These are phyloP conservation scores for Cryptosporidium xiaoi DNA, from an alignment of 169 alveolate genomes.

Conservation along the genomic window DNA sequence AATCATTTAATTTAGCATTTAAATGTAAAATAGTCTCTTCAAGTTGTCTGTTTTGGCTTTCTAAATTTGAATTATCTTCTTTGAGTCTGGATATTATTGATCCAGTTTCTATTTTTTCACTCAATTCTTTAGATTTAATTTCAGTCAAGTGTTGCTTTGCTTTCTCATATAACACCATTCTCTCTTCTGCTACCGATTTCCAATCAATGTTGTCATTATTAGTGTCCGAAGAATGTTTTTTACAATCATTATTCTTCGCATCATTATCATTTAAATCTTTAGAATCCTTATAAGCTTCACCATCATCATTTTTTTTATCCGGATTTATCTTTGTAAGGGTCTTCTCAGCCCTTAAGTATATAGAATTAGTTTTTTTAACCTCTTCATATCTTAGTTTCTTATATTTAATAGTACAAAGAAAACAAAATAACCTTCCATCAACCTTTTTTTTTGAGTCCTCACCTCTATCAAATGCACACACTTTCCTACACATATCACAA, in stretches of 20 bases:
- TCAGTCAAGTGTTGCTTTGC: conserved; percentile 66
- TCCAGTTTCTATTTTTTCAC: conserved; percentile 54
- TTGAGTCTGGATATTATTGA: conserved; percentile 51
- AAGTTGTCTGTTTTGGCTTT: conserved; percentile 18
- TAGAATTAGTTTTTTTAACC: conserved; percentile 50
- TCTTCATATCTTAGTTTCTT: conserved; percentile 52
- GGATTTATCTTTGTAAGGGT: conserved; percentile 15
- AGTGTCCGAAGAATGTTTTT: not conserved
- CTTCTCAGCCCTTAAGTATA: conserved; percentile 49
- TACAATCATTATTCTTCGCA: not conserved
- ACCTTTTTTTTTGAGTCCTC: conserved; percentile 56
- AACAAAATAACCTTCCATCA: conserved; percentile 65
- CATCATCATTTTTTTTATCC: not conserved
- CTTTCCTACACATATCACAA: conserved; percentile 73
- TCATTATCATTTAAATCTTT: not conserved
- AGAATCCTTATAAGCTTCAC: not conserved
- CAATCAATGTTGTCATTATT: conserved; percentile 12
- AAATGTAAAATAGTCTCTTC: conserved; percentile 34
- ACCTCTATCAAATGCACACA: conserved; percentile 72
- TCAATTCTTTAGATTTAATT: conserved; percentile 39
- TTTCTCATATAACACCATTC: conserved; percentile 23
- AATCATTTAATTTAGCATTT: conserved; percentile 61
- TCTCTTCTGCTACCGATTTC: conserved; percentile 56
- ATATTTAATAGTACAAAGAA: conserved; percentile 62
- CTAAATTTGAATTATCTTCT: conserved; percentile 22